These are phyloP conservation scores for Metschnikowia orientalis DNA, from an alignment of 805 yeast genomes.

Conservation along the genomic window DNA sequence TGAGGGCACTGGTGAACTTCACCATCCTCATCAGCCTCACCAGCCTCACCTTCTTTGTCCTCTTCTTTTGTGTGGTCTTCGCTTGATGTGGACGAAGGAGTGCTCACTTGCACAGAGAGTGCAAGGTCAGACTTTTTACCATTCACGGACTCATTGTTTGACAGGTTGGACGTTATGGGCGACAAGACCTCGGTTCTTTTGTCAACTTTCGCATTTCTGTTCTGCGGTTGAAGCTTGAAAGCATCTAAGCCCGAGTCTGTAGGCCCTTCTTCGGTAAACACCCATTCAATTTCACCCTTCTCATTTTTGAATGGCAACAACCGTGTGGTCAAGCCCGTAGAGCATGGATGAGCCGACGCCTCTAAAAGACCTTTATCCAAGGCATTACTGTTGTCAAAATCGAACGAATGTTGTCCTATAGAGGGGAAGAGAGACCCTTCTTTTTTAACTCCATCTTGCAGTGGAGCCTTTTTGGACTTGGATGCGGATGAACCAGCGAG, in stretches of 20 bases:
- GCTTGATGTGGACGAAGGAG: constrained; percentile 27
- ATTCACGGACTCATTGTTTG: constrained; percentile 29
- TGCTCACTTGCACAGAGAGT: constrained; percentile 27
- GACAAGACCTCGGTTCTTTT: constrained; percentile 20
- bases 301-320: constrained; percentile 48
- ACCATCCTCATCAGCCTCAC: constrained; percentile 7
- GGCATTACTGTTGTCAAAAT: constrained; percentile 1
- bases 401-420: constrained; percentile 4
- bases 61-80: constrained; percentile 18
- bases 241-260: constrained; percentile 27
- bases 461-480: constrained; percentile 4
- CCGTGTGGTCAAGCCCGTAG: constrained; percentile 47
- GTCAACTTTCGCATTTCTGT: constrained; percentile 5
- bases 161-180: constrained; percentile 38
- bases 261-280: constrained; percentile 41
- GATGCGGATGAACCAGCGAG: not conserved
- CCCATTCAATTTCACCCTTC: constrained; percentile 57
- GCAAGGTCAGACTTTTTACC: constrained; percentile 12
- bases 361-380: constrained; percentile 3
- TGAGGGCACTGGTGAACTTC: constrained; percentile 41
- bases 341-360: constrained; percentile 35
- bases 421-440: constrained; percentile 13
- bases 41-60: constrained; percentile 10
- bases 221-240: constrained; percentile 17
- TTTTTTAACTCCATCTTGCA: not conserved